Percentiles rank a stretch among this genome's conserved stretches.
Conservation (phyloP, 2,329 filamentous ascomycete genomes). For the Trichoderma polysporum region DNA sequence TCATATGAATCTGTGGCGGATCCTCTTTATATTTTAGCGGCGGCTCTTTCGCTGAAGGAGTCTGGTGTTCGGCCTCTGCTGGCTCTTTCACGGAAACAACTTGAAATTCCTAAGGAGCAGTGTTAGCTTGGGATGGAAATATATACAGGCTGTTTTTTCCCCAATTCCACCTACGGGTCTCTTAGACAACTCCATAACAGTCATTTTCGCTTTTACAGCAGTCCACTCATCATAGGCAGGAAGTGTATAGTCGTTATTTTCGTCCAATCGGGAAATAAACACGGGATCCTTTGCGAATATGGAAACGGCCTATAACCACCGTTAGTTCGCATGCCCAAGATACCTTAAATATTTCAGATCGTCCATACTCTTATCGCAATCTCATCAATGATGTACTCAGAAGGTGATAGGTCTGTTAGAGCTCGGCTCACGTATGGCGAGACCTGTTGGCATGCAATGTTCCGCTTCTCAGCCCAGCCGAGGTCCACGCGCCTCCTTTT, state of each 20-base stretch:
- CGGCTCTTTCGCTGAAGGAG: not conserved
- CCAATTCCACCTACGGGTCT: constrained; percentile 25
- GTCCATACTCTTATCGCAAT: constrained; percentile 35
- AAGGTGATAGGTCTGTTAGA: constrained; percentile 27
- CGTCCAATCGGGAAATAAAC: constrained; percentile 29
- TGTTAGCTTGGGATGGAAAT: not conserved
- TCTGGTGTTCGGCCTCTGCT: not conserved
- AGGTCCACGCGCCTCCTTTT: constrained; percentile 35
- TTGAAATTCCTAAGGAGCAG: not conserved
- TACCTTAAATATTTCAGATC: not conserved
- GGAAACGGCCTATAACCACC: constrained; percentile 25
- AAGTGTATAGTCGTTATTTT: constrained; percentile 22
- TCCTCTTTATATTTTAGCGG: not conserved
- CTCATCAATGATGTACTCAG: constrained; percentile 28
- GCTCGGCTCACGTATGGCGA: constrained; percentile 33
- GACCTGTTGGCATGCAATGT: constrained; percentile 6
- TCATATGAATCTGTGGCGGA: not conserved
- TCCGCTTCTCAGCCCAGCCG: constrained; percentile 22
- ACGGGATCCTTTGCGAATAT: constrained; percentile 26
- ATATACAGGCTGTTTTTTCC: not conserved
- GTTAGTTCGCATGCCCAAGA: constrained; percentile 16
- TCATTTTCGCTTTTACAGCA: constrained; percentile 20
- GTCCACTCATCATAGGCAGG: constrained; percentile 26
- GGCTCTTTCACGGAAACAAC: not conserved
- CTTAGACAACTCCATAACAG: constrained; percentile 26